Conservation (phyloP, 169 alveolate species). For the Plasmodium malariae region DNA sequence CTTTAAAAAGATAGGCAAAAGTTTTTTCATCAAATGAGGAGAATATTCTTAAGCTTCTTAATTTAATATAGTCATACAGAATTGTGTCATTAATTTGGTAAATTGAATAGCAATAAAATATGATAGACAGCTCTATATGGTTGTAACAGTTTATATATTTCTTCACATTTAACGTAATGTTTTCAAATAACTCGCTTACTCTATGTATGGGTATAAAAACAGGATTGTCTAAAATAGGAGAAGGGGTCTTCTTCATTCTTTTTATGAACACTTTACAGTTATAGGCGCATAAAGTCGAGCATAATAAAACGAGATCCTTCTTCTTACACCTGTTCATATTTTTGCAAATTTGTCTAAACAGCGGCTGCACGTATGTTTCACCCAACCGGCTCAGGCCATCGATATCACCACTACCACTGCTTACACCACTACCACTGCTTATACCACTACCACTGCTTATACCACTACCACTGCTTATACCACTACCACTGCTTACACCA, state of each 20-base stretch:
- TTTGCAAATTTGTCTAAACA: conserved; percentile 1
- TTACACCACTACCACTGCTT: background rate
- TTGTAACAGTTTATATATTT: conserved; percentile 1
- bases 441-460: background rate
- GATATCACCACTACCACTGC: background rate
- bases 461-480: background rate
- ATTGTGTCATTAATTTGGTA: conserved; percentile 12
- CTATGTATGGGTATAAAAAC: background rate
- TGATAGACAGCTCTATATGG: conserved; percentile 19
- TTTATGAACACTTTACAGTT: background rate
- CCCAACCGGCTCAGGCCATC: too few relatives aligned
- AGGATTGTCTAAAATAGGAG: background rate
- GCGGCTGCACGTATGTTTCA: too few relatives aligned
- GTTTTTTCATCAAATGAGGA: conserved; percentile 26
- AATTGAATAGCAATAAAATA: conserved; percentile 39
- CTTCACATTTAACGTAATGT: background rate
- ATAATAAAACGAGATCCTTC: conserved; percentile 28
- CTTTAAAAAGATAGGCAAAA: conserved; percentile 44
- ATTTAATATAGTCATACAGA: conserved; percentile 18
- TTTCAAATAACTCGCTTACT: background rate
- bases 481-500: background rate
- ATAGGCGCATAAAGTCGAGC: background rate
- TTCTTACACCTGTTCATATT: conserved; percentile 7
- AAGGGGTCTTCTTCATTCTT: background rate
- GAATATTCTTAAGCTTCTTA: conserved; percentile 27